A percentile compares a stretch with the other conserved stretches of the same genome.
These are phyloP conservation scores for Trichoderma parareesei DNA, from an alignment of 495 filamentous ascomycete genomes.

Conservation along the genomic window DNA sequence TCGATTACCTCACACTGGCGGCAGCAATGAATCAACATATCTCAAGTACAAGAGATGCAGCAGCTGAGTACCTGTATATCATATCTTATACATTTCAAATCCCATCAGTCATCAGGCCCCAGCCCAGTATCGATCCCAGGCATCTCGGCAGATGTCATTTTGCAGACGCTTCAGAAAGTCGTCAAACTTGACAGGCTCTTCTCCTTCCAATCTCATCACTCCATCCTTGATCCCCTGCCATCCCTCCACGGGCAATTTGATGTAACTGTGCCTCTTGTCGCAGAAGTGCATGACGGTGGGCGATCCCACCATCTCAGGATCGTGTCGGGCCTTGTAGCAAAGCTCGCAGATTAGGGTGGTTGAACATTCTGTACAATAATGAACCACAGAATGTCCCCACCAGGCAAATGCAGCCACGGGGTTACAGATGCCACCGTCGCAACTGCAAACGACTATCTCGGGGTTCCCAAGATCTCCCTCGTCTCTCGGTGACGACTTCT, in stretches of 20 bases:
- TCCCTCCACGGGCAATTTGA: conserved; percentile 21
- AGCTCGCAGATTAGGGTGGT: not conserved
- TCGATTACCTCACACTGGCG: no score
- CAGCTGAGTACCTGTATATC: no score
- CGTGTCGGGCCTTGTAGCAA: conserved; percentile 9
- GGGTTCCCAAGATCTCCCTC: conserved; percentile 11
- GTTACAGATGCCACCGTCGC: conserved; percentile 8
- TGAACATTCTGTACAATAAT: conserved; percentile 12
- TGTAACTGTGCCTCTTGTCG: conserved; percentile 18
- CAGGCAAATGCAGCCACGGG: not conserved
- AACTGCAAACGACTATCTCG: not conserved
- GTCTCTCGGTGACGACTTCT: not conserved
- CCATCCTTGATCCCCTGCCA: conserved; percentile 24
- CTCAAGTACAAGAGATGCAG: no score
- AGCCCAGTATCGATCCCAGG: conserved; percentile 18
- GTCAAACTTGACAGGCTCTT: conserved; percentile 17
- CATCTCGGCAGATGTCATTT: conserved; percentile 16
- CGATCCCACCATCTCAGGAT: conserved; percentile 2
- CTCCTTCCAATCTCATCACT: conserved; percentile 17
- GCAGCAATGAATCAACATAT: no score
- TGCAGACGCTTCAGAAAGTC: conserved; percentile 19
- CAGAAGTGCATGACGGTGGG: conserved; percentile 13
- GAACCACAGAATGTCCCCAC: conserved; percentile 4
- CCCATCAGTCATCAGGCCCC: not conserved
- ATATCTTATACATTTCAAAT: not conserved